Evolutionary conservation across 2,329 filamentous ascomycete genomes (phyloP), one percentile per base, ranked within the genome.

Genomic region (Cadophora sp.): DNA sequence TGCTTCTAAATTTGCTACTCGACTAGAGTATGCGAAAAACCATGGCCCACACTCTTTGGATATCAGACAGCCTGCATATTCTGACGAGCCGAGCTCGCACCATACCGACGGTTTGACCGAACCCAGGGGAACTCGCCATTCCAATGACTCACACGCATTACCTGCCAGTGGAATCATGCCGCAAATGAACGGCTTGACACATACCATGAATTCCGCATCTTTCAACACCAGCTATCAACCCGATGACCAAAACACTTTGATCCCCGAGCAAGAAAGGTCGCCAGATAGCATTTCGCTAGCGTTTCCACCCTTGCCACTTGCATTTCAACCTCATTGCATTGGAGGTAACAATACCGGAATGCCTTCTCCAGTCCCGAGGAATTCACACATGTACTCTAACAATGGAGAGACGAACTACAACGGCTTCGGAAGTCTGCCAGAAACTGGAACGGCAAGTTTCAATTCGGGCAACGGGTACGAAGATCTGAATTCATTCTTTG

Each of bases 11-110:
- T 79, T 80, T 62, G 77, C 78, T 0, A 64, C 65, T 1, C 73
- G 77, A 4, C 72, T 81, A 2, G 33, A 73, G 0, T 65, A 74
- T 36, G 76, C 75, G 16, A 65, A 72, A 14, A 70, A 75, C n/a
- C 68, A 73, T 18, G 76, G 77, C 4, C 68, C 72, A 1, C 66
- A 68, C 8, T 65, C 73, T 8, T 56, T 79, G 7, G 77, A 80
- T 59, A 76, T 80, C 24, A 71, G 78, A 9, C 73, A 80, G 62
- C 61, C 78, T 1, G 78, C 75, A 1, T 79, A 78, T 65, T 76
- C 73, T 0, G 77, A 79, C 8, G 72, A 77, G 18, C 41, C 27
- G 22, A 53, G 27, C 30, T 24, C 24, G 33, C 51, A 20, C 33
- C 51, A 65, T 22, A 65, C 27, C 3, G 6, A 30, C 6, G 27